These are phyloP conservation scores for Stereum hirsutum DNA, from an alignment of 1,284 basidiomycete species.

Conservation along the genomic window DNA sequence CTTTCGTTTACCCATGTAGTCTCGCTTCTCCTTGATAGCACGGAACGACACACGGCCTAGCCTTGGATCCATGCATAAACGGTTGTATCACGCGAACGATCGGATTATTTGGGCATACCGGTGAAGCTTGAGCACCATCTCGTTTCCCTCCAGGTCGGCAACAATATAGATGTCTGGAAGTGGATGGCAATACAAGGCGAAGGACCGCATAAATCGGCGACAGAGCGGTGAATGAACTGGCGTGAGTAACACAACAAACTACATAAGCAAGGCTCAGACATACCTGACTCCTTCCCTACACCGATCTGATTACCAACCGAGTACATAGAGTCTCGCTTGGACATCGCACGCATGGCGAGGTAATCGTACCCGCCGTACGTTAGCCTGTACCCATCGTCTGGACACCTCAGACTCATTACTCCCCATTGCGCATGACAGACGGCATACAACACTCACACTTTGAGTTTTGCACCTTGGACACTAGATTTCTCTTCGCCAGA, in stretches of 20 bases:
- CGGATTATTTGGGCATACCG: conserved; percentile 35
- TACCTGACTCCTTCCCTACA: conserved; percentile 95
- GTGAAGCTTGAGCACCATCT: conserved; percentile 90
- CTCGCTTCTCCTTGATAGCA: conserved; percentile 93
- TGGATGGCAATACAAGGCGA: no score
- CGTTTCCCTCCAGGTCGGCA: conserved; percentile 72
- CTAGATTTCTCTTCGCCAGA: conserved; percentile 86
- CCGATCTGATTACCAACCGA: conserved; percentile 97
- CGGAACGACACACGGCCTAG: conserved; percentile 95
- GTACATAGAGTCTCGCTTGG: conserved; percentile 78
- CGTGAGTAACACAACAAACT: no score
- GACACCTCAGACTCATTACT: conserved; percentile 2
- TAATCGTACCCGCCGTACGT: conserved; percentile 98
- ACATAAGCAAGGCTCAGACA: conserved; percentile 13
- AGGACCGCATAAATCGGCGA: no score
- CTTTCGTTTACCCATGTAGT: conserved; percentile 94
- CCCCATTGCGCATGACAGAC: neutral
- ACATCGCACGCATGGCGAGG: conserved; percentile 88
- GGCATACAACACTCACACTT: conserved; percentile 62
- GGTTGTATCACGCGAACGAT: neutral
- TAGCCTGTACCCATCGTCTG: conserved; percentile 94
- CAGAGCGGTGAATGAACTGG: no score
- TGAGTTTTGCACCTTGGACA: conserved; percentile 85
- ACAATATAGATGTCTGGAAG: conserved; percentile 86
- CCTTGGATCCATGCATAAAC: conserved; percentile 31